phyloP scores from a whole-genome alignment of 768 basidiomycete genomes.

The Lactarius evosmus region DNA sequence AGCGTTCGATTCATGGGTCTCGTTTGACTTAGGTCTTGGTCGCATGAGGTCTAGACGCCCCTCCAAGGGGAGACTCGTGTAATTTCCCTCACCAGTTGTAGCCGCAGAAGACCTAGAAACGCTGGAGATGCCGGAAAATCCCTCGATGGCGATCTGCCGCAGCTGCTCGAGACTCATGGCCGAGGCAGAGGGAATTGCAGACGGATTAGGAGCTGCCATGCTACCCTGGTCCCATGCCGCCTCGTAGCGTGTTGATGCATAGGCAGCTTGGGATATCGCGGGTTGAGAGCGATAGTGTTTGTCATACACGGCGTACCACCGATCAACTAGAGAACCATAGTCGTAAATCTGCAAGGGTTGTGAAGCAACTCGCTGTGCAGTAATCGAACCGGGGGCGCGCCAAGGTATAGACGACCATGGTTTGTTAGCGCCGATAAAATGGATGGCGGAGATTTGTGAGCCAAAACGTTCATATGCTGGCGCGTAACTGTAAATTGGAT shows the following conservation, averaged over 20 bases:
- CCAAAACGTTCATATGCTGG: constrained; percentile 96
- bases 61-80: constrained; percentile 77
- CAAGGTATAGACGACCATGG: constrained; percentile 81
- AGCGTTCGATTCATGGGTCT: constrained; percentile 16
- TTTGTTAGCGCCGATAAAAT: constrained; percentile 96
- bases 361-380: constrained; percentile 35
- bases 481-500: constrained; percentile 63
- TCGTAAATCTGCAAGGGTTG: constrained; percentile 56
- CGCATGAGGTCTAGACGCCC: constrained; percentile 88
- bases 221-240: constrained; percentile 69
- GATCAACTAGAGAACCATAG: constrained; percentile 78
- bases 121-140: constrained; percentile 38
- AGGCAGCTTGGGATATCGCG: constrained; percentile 43
- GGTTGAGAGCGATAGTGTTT: constrained; percentile 69
- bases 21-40: constrained; percentile 36
- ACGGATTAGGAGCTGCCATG: constrained; percentile 40
- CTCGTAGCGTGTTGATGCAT: constrained; percentile 64
- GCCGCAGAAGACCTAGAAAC: constrained; percentile 6
- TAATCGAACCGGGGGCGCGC: constrained; percentile 55
- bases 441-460: constrained; percentile 77
- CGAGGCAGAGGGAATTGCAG: background rate
- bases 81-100: constrained; percentile 58
- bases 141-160: constrained; percentile 57
- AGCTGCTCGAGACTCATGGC: constrained; percentile 39
- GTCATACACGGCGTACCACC: constrained; percentile 92